Base-by-base conservation (phyloP, 495 filamentous ascomycete genomes). In the Hypoxylon fragiforme region DNA sequence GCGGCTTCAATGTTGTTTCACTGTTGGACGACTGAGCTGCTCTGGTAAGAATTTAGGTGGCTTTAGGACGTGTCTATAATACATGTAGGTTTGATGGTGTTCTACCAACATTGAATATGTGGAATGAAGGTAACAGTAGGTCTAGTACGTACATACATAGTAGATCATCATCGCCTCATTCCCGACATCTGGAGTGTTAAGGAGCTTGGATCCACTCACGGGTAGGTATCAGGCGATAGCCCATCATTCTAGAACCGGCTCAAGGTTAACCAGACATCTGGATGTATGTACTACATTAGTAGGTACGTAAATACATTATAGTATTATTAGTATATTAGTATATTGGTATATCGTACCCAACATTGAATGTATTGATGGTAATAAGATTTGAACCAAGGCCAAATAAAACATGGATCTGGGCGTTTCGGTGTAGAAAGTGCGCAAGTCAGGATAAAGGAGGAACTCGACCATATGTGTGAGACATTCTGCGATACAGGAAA, bases 351-450 rank as follows among this genome's bases (percentile, higher is more conserved):
- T n/a, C n/a, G n/a, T n/a, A n/a, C n/a, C n/a, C n/a, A n/a, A n/a
- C n/a, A n/a, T n/a, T n/a, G n/a, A n/a, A n/a, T n/a, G n/a, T n/a
- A n/a, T n/a, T n/a, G n/a, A n/a, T n/a, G n/a, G n/a, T n/a, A n/a
- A n/a, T n/a, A n/a, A n/a, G n/a, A 28, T 28, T 28, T 4, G 24
- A 3, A 34, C 6, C 31, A 12, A 12, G 5, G 31, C 12, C 18
- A 34, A 50, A 42, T 50, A 9, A 42, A 42, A 42, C 37, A 41
- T 19, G 13, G 47, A 42, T 37, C n/a, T 11, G 37, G 14, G 24
- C 13, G 49, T 57, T 50, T 57, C 46, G 54, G 46, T 57, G 44
- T 40, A 45, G 41, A 39, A 48, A 28, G 20, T 45, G 49, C 31
- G 20, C 28, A 52, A 52, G 37, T 43, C 19, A 40, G 44, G 24